phyloP scores from a whole-genome alignment of 2,329 filamentous ascomycete genomes.

The Colletotrichum siamense region DNA sequence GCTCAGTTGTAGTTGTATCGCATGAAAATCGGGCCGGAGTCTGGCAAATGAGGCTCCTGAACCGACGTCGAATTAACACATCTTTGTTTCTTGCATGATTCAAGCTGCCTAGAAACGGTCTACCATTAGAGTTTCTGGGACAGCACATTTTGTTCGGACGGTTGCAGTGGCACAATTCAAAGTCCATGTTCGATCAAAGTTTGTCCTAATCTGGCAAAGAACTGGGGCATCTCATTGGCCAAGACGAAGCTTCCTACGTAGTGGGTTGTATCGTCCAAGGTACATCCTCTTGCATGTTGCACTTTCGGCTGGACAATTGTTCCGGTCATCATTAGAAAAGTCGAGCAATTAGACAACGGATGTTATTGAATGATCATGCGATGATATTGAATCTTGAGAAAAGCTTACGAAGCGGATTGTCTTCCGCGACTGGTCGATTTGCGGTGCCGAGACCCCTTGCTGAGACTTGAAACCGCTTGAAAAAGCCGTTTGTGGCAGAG shows the following conservation, averaged over 20 bases:
- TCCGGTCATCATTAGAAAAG: neutral
- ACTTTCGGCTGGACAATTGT: neutral
- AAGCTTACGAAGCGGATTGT: accelerated
- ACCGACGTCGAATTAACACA: neutral
- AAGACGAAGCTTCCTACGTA: neutral
- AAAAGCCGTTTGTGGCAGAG: accelerated
- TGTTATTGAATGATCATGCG: neutral
- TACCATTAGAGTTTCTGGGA: neutral
- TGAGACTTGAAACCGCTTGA: neutral
- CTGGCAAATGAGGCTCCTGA: neutral
- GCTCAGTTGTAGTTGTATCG: accelerated
- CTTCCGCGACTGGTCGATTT: neutral
- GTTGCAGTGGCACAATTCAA: neutral
- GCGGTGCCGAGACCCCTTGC: accelerated
- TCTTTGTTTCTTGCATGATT: neutral
- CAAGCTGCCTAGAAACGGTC: neutral
- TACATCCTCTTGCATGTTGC: neutral
- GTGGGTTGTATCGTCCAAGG: neutral
- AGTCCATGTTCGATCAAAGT: neutral
- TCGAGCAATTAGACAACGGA: neutral
- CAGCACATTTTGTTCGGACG: accelerated
- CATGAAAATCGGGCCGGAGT: accelerated
- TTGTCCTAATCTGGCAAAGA: neutral
- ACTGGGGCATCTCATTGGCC: neutral
- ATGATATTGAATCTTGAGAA: neutral